Evolutionary conservation across 306 rosid genomes (phyloP), one percentile per base, ranked within the genome.

Genomic region (Cucumis hystrix): DNA sequence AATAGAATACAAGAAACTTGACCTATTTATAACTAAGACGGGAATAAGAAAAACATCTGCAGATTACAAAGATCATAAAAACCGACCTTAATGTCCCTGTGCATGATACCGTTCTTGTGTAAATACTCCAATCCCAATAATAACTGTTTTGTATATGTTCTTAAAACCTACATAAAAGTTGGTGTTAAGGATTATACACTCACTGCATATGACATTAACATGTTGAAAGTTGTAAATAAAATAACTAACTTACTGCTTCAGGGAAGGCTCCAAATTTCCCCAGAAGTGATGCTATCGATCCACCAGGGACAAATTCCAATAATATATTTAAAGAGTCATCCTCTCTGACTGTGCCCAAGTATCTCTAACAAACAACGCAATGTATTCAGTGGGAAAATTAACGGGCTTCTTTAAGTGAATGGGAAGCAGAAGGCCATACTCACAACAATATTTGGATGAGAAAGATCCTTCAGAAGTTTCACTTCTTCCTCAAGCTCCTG

Each of bases 401-500:
- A 74, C 15, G 30, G 54, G 66, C 67, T 73, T 75, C 60, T 33
- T 65, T 70, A 68, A 65, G 21, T 80, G 35, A 81, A 77, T 64
- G 70, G 68, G 75, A 77, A 76, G 39, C 73, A 78, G 78, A 81
- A 78, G 49, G 80, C 84, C 81, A 79, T 77, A 91, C 98, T 91
- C 86, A 96, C 99, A 80, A 96, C 99, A 83, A 96, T 96, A 77
- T 96, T 96, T 67, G 91, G 91, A 89, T 96, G 99, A 11, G 97
- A 92, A 60, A 87, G 96, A 89, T 92, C 91, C 83, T 92, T 96
- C 23, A 96, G 90, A 80, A 96, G 92, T 86, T 96, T 96, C 80
- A 96, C 99, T 89, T 96, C 99, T 83, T 96, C 99, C 86, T 96
- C 99, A 54, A 96, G 99, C 83, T 96, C 99, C 87, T 88, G 91